Evolutionary conservation across 2,329 filamentous ascomycete genomes (phyloP).

Genomic region (Ophiostoma sp.): DNA sequence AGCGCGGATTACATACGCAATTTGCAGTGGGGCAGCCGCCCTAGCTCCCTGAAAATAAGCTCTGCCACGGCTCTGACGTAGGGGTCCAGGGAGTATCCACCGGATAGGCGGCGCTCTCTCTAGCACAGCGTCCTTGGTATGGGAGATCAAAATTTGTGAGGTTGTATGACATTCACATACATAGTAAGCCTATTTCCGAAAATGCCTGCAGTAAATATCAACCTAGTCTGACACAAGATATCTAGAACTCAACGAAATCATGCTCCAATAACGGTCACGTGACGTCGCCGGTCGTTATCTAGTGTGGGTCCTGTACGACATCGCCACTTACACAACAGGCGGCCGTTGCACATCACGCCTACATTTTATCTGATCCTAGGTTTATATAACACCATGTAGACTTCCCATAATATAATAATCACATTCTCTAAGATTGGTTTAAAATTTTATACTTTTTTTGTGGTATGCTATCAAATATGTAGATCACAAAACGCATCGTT

Average conservation of each 20-base stretch:
- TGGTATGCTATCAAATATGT: slow-evolving; percentile 11
- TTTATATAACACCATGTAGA: no score
- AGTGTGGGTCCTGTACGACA: background rate
- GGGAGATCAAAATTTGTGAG: no score
- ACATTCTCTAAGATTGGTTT: background rate
- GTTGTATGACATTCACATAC: no score
- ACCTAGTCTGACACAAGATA: background rate
- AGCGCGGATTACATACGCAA: slow-evolving; percentile 14
- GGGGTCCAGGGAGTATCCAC: background rate
- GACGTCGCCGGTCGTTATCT: background rate
- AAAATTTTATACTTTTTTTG: slow-evolving; percentile 17
- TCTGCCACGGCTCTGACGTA: slow-evolving; percentile 10
- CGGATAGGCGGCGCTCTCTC: background rate
- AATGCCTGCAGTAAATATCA: no score
- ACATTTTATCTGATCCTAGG: no score
- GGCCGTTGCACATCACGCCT: no score
- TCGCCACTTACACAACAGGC: background rate
- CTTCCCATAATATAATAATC: background rate
- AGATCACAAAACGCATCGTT: slow-evolving; percentile 14
- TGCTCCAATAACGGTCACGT: background rate
- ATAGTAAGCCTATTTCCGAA: no score
- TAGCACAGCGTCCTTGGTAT: background rate
- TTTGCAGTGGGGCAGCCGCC: slow-evolving; percentile 2
- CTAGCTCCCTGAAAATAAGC: slow-evolving; percentile 7
- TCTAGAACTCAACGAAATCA: background rate